Evolutionary conservation across 805 yeast species (phyloP), one percentile per base, ranked within the genome.

Genomic region (Isabelozyma heimii): DNA sequence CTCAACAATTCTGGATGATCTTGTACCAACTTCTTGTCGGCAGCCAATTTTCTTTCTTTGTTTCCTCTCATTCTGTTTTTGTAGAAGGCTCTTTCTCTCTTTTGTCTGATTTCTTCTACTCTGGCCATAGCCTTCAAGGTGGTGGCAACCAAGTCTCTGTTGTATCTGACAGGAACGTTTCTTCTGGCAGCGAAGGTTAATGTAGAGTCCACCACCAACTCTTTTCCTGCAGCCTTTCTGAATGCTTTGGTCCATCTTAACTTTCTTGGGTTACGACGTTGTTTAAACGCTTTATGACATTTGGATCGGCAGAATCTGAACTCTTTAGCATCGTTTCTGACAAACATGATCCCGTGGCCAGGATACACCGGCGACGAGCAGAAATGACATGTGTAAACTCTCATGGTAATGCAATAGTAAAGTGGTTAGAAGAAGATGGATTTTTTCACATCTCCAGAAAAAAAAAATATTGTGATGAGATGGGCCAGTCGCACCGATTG

Each of bases 1-100:
- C 83, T 87, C 73, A 94, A 80, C 66, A 92, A 76, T 66, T 88
- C 96, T 58, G 97, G 97, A 75, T 94, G 83, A 49, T 82, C 75
- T 66, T 85, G 97, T 44, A 94, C 94, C 65, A 94, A 79, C 73
- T 89, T 89, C 75, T 84, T 84, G 73, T 94, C 99, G 49, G 87
- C 77, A 47, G 84, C 89, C 63, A 90, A 78, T 69, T 88, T 87
- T 69, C 84, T 83, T 59, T 88, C 97, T 73, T 85, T 88, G 76
- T 94, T 94, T 55, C 97, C 97, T 73, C 88, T 89, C 99, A 94
- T 94, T 84, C 99, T 88, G 77, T 91, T 91, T 90, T 91, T 92
- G 79, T 89, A 94, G 91, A 94, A 94, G 13, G 98, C 97, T 67
- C 96, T 82, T 73, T 94, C 99, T 78, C 99, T 87, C 80, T 85